phyloP scores from a whole-genome alignment of 805 yeast species.

The Yarrowia sp. region DNA sequence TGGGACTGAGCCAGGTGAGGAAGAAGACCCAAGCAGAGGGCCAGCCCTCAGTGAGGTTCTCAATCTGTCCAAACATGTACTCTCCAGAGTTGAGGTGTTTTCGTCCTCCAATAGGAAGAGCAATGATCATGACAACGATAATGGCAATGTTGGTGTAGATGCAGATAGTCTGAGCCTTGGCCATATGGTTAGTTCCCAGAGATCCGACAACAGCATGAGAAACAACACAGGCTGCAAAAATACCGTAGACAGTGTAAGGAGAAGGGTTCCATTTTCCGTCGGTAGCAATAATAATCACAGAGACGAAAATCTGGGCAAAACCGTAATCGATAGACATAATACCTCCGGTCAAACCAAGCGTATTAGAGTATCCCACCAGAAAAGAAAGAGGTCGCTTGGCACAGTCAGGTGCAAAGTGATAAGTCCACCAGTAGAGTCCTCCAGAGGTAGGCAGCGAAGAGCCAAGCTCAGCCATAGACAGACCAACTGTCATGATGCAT shows the following conservation, averaged over 20 bases:
- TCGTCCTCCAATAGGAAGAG: conserved; percentile 31
- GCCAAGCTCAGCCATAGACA: conserved; percentile 63
- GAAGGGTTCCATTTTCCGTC: conserved; percentile 59
- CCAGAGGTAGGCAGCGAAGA: conserved; percentile 74
- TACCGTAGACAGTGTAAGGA: conserved; percentile 56
- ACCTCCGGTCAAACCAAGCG: conserved; percentile 65
- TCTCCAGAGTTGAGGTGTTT: conserved; percentile 48
- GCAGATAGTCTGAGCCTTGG: conserved; percentile 59
- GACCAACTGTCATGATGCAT: conserved; percentile 57
- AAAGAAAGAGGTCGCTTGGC: conserved; percentile 54
- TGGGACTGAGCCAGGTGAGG: conserved; percentile 59
- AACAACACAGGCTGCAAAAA: conserved; percentile 59
- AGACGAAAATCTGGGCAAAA: conserved; percentile 56
- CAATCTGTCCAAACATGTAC: conserved; percentile 55
- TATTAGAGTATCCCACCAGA: conserved; percentile 64
- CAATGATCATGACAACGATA: conserved; percentile 46
- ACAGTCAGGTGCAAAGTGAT: conserved; percentile 59
- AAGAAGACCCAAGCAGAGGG: conserved; percentile 57
- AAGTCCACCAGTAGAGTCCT: conserved; percentile 69
- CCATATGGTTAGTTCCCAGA: conserved; percentile 54
- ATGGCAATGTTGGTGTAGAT: conserved; percentile 53
- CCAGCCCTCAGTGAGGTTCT: conserved; percentile 52
- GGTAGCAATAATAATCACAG: conserved; percentile 41
- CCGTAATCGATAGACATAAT: conserved; percentile 70
- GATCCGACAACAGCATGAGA: conserved; percentile 55